Conservation (phyloP, 75 land plant species). For the Picea glauca region DNA sequence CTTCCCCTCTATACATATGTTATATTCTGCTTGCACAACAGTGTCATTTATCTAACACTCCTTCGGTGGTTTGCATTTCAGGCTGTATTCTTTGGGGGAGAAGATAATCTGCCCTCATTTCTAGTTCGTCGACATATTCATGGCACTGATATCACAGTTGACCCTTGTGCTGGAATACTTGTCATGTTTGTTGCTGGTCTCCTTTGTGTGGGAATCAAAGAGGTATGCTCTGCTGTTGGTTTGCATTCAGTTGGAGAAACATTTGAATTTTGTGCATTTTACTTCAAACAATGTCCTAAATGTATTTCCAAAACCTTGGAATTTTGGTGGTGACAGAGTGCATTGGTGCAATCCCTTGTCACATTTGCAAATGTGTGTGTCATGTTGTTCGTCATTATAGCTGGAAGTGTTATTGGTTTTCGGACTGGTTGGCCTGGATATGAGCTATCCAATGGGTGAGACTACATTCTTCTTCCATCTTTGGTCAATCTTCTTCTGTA, state of each 20-base stretch:
- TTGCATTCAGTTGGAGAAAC: background rate
- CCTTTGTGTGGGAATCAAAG: constrained; percentile 88
- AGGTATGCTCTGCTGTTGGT: constrained; percentile 40
- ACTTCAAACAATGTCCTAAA: background rate
- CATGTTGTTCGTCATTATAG: constrained; percentile 82
- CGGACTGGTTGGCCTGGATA: constrained; percentile 90
- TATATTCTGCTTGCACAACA: background rate
- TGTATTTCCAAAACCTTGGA: constrained; percentile 1
- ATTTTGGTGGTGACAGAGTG: constrained; percentile 54
- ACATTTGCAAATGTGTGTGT: constrained; percentile 73
- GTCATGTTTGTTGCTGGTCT: constrained; percentile 73
- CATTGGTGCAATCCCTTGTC: constrained; percentile 63
- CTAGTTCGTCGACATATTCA: constrained; percentile 61
- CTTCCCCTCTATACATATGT: background rate
- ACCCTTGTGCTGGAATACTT: constrained; percentile 92
- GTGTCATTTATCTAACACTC: background rate
- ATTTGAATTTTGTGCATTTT: background rate
- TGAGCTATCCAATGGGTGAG: constrained; percentile 67
- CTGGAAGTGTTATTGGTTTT: constrained; percentile 83
- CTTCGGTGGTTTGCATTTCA: constrained; percentile 16
- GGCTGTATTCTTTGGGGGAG: constrained; percentile 88
- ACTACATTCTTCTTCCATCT: too few relatives aligned
- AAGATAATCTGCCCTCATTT: constrained; percentile 60
- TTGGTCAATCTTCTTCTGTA: too few relatives aligned
- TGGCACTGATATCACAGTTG: constrained; percentile 67